Evolutionary conservation across 1,139 yeast species (phyloP), one percentile per base, ranked within the genome.

Genomic region (Arxiozyma slooffiae): DNA sequence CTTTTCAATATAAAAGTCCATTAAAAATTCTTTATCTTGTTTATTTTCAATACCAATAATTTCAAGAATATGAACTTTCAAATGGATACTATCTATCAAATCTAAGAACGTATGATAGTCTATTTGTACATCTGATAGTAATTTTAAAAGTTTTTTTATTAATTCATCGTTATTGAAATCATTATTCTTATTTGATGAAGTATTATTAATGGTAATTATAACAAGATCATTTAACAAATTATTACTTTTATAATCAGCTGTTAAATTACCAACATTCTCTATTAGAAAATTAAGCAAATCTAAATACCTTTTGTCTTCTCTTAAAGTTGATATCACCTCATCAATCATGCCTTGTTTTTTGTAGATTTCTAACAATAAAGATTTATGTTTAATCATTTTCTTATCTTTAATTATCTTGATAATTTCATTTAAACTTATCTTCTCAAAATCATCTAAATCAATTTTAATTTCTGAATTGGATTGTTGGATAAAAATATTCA

Each of bases 21-120:
- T 26, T 38, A 66, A 46, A 49, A 62, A 63, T 14, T 55, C 55
- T 38, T 52, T 54, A 48, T 65, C 67, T 26, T 54, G 47, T 5
- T 49, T 26, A 30, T 55, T 55, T 11, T 46, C 44, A 0, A 57
- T 48, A 2, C 66, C 64, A 11, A 64, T 41, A 23, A 54, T 51
- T 51, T 65, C 67, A 7, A 65, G 48, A 7, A 64, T 45, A 1
- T 52, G 38, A 1, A 64, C 65, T 47, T 61, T 64, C 8, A 56
- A 50, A 9, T 43, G 46, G 16, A 57, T 48, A 18, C 37, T 26
- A 11, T 49, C 51, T 3, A 60, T 47, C 34, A 49, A 55, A n/a
- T 52, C 24, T 7, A 62, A 41, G 5, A 65, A 50, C 2, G 46
- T 49, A 37, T 55, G 53, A 14, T 52, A 44, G 36, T 57, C 57